Evolutionary conservation across 148 eudicot genomes (phyloP).

Genomic region (Camellia lanceoleosa): DNA sequence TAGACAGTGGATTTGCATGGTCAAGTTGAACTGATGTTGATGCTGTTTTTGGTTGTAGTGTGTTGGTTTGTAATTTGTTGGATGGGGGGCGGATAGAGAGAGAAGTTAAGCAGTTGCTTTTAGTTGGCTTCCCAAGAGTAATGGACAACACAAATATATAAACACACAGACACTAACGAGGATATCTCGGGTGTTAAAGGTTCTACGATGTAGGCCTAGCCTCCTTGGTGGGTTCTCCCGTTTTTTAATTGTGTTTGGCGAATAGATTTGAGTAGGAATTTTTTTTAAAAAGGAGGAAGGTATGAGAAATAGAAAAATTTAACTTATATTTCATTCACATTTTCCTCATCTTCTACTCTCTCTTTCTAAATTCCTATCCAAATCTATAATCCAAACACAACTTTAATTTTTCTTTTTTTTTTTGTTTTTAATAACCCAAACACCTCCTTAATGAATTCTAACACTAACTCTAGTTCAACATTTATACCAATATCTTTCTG

Average conservation of each 20-base stretch:
- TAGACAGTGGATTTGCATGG: constrained; percentile 29
- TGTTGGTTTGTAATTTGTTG: constrained; percentile 11
- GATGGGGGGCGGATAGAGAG: constrained; percentile 18
- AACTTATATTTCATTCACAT: too few species aligned
- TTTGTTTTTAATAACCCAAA: too few species aligned
- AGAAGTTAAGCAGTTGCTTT: constrained; percentile 27
- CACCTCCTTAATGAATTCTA: constrained; percentile 18
- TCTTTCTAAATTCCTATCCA: too few species aligned
- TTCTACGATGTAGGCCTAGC: constrained; percentile 30
- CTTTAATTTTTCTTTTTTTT: too few species aligned
- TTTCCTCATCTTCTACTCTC: too few species aligned
- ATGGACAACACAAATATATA: constrained; percentile 19
- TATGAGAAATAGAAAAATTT: too few species aligned
- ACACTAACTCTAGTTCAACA: constrained; percentile 24
- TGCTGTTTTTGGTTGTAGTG: constrained; percentile 13
- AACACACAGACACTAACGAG: constrained; percentile 20
- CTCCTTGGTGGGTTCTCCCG: constrained; percentile 48
- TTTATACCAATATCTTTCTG: constrained; percentile 27
- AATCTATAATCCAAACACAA: too few species aligned
- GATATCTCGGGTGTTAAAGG: constrained; percentile 31
- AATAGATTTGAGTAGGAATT: too few species aligned
- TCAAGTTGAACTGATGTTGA: constrained; percentile 12
- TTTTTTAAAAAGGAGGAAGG: too few species aligned
- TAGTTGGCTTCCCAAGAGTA: constrained; percentile 30
- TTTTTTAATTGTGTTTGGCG: background rate